Conservation (phyloP, 768 basidiomycete species). For the Auricularia sp. region DNA sequence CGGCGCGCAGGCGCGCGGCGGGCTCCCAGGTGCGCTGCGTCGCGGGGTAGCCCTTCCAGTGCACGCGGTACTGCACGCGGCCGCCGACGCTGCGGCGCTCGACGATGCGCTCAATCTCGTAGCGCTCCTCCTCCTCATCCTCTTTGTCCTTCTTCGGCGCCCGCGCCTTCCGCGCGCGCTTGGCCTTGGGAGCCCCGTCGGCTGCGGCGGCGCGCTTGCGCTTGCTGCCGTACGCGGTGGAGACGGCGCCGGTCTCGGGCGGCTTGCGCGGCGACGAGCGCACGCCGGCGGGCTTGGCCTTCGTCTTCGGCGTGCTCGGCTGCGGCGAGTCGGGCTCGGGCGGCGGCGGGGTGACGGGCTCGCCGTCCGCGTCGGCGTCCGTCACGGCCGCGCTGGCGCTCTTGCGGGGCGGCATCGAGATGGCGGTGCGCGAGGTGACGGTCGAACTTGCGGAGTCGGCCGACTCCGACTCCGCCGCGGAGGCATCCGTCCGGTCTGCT, state of each 20-base stretch:
- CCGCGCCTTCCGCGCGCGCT: not conserved
- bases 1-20: constrained; percentile 32
- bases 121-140: constrained; percentile 14
- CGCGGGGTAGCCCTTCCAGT: constrained; percentile 45
- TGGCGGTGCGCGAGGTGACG: not conserved
- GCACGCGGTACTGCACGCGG: constrained; percentile 35
- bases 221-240: not conserved
- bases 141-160: not conserved
- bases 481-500: no score
- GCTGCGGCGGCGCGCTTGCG: not conserved
- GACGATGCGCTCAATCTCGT: constrained; percentile 27
- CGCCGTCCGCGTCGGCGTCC: not conserved
- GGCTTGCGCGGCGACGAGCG: not conserved
- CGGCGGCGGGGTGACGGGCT: not conserved
- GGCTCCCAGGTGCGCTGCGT: constrained; percentile 52
- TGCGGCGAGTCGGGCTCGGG: not conserved
- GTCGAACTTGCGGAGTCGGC: not conserved
- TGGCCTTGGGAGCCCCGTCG: no score
- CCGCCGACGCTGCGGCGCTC: constrained; percentile 28
- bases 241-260: not conserved
- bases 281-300: not conserved
- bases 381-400: not conserved
- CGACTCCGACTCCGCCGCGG: no score
- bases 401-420: no score
- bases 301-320: not conserved